phyloP scores from a whole-genome alignment of 2,329 filamentous ascomycete genomes.

The Alternaria postmessia region DNA sequence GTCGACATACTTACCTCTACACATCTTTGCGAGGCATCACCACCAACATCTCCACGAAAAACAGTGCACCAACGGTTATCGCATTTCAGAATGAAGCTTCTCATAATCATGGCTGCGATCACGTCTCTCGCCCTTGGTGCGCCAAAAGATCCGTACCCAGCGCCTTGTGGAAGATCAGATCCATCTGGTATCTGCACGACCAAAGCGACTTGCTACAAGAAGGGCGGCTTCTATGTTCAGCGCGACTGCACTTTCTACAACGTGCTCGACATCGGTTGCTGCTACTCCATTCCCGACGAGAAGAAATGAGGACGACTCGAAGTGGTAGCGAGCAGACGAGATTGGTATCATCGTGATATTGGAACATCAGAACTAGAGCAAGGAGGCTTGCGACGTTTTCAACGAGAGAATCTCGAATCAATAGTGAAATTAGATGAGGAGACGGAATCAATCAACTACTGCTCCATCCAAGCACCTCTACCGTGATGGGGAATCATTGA shows the following conservation, averaged over 20 bases:
- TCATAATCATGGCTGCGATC: slow-evolving; percentile 23
- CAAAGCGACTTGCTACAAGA: slow-evolving; percentile 32
- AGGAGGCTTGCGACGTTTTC: background rate
- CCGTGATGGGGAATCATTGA: background rate
- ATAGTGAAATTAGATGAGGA: background rate
- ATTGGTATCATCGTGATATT: background rate
- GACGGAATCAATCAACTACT: background rate
- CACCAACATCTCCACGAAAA: background rate
- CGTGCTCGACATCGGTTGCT: slow-evolving; percentile 41
- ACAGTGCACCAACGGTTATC: background rate
- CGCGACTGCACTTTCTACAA: slow-evolving; percentile 43
- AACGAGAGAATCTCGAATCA: background rate
- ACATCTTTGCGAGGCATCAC: background rate
- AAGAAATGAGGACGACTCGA: slow-evolving; percentile 8
- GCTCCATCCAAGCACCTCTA: background rate
- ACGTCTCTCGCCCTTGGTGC: slow-evolving; percentile 26
- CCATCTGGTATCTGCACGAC: slow-evolving; percentile 41
- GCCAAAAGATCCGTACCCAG: slow-evolving; percentile 38
- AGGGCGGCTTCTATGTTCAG: slow-evolving; percentile 42
- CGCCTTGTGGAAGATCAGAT: slow-evolving; percentile 38
- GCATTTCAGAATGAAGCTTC: slow-evolving; percentile 22
- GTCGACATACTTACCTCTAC: background rate
- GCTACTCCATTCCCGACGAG: slow-evolving; percentile 37
- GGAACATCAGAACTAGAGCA: background rate
- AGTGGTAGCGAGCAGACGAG: background rate